These are phyloP conservation scores for Lodderomyces oxycetoniae DNA, from an alignment of 1,139 yeast genomes.

Conservation along the genomic window DNA sequence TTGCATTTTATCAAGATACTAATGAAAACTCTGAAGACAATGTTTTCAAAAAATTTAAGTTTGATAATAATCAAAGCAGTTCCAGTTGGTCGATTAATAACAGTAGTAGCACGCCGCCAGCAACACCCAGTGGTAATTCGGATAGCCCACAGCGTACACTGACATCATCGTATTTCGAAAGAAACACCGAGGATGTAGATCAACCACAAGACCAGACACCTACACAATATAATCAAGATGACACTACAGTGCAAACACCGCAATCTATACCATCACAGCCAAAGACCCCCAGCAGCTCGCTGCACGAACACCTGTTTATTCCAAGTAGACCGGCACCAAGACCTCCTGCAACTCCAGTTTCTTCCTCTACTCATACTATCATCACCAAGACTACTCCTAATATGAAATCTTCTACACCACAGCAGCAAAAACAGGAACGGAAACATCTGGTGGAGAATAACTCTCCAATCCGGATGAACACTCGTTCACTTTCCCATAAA, in stretches of 20 bases:
- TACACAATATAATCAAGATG: conserved; percentile 1
- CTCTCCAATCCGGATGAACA: conserved; percentile 15
- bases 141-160: conserved; percentile 15
- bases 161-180: conserved; percentile 11
- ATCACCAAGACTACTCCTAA: background rate
- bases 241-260: conserved; percentile 16
- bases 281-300: conserved; percentile 20
- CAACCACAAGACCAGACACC: conserved; percentile 10
- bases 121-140: conserved; percentile 21
- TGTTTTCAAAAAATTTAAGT: conserved; percentile 70
- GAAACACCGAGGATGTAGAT: background rate
- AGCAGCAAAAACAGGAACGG: conserved; percentile 2
- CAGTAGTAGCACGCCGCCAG: conserved; percentile 25
- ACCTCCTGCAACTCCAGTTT: conserved; percentile 29
- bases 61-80: conserved; percentile 20
- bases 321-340: conserved; percentile 71
- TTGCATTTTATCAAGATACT: conserved; percentile 75
- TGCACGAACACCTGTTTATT: conserved; percentile 45
- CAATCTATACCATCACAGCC: conserved; percentile 13
- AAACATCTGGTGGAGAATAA: conserved; percentile 1
- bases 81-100: conserved; percentile 12
- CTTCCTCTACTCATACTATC: conserved; percentile 5
- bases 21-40: conserved; percentile 62
- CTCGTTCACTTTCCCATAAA: conserved; percentile 38
- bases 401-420: conserved; percentile 5